Evolutionary conservation across 768 basidiomycete species (phyloP).

Genomic region (Auriscalpium vulgare): DNA sequence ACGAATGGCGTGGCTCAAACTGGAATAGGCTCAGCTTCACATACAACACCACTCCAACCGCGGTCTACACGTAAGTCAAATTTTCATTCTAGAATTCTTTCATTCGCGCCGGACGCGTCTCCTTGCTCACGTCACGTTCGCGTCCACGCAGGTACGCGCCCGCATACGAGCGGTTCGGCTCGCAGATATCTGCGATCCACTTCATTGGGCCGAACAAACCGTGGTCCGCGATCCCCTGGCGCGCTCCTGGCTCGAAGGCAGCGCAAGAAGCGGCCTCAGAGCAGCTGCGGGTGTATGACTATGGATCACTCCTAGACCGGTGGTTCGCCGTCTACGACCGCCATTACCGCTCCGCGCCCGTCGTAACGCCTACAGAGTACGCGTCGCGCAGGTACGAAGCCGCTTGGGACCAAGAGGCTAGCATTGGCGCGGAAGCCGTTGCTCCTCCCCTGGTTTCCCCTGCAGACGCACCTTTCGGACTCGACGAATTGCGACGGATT

Average conservation of each 20-base stretch:
- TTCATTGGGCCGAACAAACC: slow-evolving; percentile 97
- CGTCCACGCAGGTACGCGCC: slow-evolving; percentile 74
- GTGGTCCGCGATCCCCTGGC: slow-evolving; percentile 71
- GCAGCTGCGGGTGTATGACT: slow-evolving; percentile 57
- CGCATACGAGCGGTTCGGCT: slow-evolving; percentile 89
- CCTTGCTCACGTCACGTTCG: slow-evolving; percentile 16
- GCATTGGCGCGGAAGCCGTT: slow-evolving; percentile 35
- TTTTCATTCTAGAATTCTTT: background rate
- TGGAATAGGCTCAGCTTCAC: slow-evolving; percentile 97
- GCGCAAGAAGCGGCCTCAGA: slow-evolving; percentile 24
- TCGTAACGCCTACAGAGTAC: slow-evolving; percentile 40
- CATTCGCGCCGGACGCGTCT: slow-evolving; percentile 7
- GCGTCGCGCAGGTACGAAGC: slow-evolving; percentile 61
- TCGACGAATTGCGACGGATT: slow-evolving; percentile 42
- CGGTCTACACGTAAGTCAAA: slow-evolving; percentile 82
- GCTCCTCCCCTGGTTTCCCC: background rate
- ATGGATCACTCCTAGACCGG: slow-evolving; percentile 73
- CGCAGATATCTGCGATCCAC: slow-evolving; percentile 79
- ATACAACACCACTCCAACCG: slow-evolving; percentile 97
- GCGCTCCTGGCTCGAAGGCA: slow-evolving; percentile 45
- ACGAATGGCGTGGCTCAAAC: slow-evolving; percentile 81
- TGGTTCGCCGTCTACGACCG: slow-evolving; percentile 91
- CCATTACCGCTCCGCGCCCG: slow-evolving; percentile 62
- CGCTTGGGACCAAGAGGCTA: slow-evolving; percentile 57
- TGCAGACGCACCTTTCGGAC: slow-evolving; percentile 2